Evolutionary conservation across 2,329 filamentous ascomycete species (phyloP).

Genomic region (Gaeumannomyces tritici): DNA sequence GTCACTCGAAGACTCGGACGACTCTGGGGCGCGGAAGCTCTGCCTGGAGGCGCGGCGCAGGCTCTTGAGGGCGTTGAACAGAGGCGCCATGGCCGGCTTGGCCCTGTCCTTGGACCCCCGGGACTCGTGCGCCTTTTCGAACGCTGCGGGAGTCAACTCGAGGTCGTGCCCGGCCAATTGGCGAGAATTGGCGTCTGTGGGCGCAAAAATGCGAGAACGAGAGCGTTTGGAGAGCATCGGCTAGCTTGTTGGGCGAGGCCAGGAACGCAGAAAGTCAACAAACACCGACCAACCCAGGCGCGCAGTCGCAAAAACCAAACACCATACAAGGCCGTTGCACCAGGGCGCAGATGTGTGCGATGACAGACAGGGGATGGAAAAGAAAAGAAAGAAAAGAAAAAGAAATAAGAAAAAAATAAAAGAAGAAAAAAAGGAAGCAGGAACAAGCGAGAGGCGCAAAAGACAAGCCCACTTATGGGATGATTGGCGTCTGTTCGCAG

Average conservation of each 20-base stretch:
- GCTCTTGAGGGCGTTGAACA: constrained; percentile 61
- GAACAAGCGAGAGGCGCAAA: background rate
- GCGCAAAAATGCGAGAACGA: background rate
- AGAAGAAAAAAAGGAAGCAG: background rate
- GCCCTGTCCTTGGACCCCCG: background rate
- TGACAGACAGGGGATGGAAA: too few species aligned
- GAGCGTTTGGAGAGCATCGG: background rate
- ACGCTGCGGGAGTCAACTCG: background rate
- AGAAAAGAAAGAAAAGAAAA: background rate
- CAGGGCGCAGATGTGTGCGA: background rate
- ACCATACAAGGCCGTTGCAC: background rate
- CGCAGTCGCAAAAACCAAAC: background rate
- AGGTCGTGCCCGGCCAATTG: constrained; percentile 1
- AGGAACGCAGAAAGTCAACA: background rate
- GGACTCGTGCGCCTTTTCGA: background rate
- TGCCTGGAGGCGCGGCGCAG: constrained; percentile 68
- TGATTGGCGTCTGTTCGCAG: background rate
- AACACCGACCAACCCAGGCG: background rate
- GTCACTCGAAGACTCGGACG: constrained; percentile 52
- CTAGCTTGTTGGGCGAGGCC: background rate
- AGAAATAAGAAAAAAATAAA: background rate
- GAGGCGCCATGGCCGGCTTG: constrained; percentile 38
- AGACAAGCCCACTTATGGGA: background rate
- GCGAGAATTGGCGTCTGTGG: background rate
- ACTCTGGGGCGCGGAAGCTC: constrained; percentile 55